Percentiles rank a stretch among this genome's conserved stretches.
Conservation (phyloP, 2,329 filamentous ascomycete species). For the Cercospora sojina region DNA sequence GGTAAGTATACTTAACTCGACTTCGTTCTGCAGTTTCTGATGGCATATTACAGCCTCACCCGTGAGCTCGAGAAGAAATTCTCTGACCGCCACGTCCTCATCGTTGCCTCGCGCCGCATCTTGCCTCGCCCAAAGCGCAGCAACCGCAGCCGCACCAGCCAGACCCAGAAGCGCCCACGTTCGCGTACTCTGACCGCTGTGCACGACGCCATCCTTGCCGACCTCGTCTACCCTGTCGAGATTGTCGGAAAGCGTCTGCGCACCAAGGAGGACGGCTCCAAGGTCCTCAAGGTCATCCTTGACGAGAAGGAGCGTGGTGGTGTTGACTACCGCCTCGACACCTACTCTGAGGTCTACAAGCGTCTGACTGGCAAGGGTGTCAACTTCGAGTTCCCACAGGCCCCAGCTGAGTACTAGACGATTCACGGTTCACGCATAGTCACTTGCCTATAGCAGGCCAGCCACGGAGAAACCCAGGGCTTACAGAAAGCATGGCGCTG, state of each 20-base stretch:
- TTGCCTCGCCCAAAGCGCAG: constrained; percentile 98
- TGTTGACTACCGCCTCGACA: constrained; percentile 99
- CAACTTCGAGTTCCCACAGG: constrained; percentile 97
- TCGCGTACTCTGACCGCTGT: constrained; percentile 97
- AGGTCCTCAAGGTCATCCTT: constrained; percentile 97
- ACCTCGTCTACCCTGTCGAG: constrained; percentile 99
- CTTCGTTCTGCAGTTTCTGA: background rate
- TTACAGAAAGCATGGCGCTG: background rate
- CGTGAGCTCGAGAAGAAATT: constrained; percentile 99
- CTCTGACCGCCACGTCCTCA: constrained; percentile 99
- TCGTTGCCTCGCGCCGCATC: constrained; percentile 98
- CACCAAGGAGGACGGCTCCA: constrained; percentile 98
- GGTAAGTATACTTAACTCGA: constrained; percentile 63
- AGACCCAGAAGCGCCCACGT: constrained; percentile 98
- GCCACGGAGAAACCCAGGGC: background rate
- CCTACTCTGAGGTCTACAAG: constrained; percentile 99
- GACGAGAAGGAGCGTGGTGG: constrained; percentile 99
- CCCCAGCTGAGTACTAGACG: constrained; percentile 68
- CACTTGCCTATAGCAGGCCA: background rate
- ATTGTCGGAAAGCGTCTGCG: constrained; percentile 98
- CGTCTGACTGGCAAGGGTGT: constrained; percentile 94
- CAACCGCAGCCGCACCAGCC: constrained; percentile 90
- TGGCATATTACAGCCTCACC: constrained; percentile 67
- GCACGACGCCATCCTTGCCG: constrained; percentile 95
- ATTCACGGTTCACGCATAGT: background rate